Evolutionary conservation across 495 filamentous ascomycete species (phyloP).

Genomic region (Parathielavia hyrcaniae): DNA sequence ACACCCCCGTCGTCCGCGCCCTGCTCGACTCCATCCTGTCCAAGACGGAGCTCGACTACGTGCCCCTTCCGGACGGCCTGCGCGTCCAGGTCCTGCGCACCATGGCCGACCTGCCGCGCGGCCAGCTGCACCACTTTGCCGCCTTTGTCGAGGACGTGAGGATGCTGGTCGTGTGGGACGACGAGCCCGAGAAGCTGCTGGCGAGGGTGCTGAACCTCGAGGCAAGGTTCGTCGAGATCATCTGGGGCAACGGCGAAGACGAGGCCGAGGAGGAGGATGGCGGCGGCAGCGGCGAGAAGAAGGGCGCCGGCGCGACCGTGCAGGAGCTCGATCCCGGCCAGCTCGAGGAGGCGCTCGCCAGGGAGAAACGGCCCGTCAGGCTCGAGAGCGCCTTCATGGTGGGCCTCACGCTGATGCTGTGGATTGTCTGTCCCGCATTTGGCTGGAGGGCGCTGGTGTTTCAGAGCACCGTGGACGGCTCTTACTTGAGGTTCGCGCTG

Average conservation of each 20-base stretch:
- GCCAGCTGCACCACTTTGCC: slow-evolving; percentile 69
- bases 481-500: slow-evolving; percentile 58
- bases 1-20: slow-evolving; percentile 35
- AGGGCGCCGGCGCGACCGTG: slow-evolving; percentile 38
- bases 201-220: slow-evolving; percentile 51
- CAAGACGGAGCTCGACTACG: slow-evolving; percentile 63
- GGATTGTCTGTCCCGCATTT: slow-evolving; percentile 48
- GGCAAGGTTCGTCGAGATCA: slow-evolving; percentile 52
- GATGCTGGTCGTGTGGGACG: slow-evolving; percentile 69
- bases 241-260: slow-evolving; percentile 45
- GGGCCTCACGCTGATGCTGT: slow-evolving; percentile 51
- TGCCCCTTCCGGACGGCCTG: slow-evolving; percentile 66
- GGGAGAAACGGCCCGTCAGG: slow-evolving; percentile 61
- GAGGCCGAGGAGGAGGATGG: slow-evolving; percentile 52
- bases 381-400: slow-evolving; percentile 60
- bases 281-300: slow-evolving; percentile 44
- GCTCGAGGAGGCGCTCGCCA: slow-evolving; percentile 35
- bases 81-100: slow-evolving; percentile 66
- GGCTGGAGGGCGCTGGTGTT: slow-evolving; percentile 55
- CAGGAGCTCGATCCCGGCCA: slow-evolving; percentile 49
- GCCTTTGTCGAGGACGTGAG: slow-evolving; percentile 65
- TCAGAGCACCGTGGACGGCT: slow-evolving; percentile 57
- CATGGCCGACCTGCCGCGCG: slow-evolving; percentile 58
- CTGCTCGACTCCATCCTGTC: slow-evolving; percentile 53
- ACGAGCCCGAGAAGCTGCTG: slow-evolving; percentile 59